Conservation (phyloP, 345 rosid species). For the Bruguiera gymnorhiza region DNA sequence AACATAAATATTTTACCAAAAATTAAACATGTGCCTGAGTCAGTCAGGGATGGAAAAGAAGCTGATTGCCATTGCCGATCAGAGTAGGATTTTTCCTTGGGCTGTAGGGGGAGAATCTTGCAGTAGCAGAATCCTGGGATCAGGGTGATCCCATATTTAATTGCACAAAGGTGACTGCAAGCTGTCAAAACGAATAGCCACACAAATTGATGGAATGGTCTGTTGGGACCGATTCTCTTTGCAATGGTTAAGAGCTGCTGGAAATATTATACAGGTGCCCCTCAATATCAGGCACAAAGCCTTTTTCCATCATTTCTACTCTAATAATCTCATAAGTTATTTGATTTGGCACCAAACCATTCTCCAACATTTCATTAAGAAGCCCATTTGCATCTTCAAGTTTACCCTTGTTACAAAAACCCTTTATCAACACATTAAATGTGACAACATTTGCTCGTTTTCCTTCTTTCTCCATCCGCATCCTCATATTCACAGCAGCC, state of each 20-base stretch:
- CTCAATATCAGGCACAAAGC: slow-evolving; percentile 79
- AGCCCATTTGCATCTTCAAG: slow-evolving; percentile 66
- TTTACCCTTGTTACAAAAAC: slow-evolving; percentile 59
- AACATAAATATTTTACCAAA: not conserved
- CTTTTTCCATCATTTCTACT: slow-evolving; percentile 77
- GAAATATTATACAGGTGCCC: slow-evolving; percentile 61
- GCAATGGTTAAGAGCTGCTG: slow-evolving; percentile 6
- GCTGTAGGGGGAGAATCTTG: not conserved
- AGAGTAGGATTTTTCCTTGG: too few species aligned
- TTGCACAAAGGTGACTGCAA: not conserved
- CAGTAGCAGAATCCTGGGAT: not conserved
- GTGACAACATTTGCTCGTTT: slow-evolving; percentile 57
- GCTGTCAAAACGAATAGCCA: not conserved
- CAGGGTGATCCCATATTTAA: not conserved
- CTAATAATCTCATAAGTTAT: slow-evolving; percentile 62
- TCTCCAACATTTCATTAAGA: slow-evolving; percentile 89
- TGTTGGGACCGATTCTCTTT: too few species aligned
- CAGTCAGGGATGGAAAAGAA: not conserved
- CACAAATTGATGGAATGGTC: too few species aligned
- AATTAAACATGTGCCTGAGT: not conserved
- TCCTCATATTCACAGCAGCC: slow-evolving; percentile 55
- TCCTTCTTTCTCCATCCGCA: slow-evolving; percentile 68
- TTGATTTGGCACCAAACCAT: slow-evolving; percentile 67
- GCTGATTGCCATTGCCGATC: too few species aligned
- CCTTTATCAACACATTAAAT: slow-evolving; percentile 63